A percentile compares a stretch with the other conserved stretches of the same genome.
phyloP scores from a whole-genome alignment of 768 basidiomycete genomes.

The Kwoniella heveanensis region DNA sequence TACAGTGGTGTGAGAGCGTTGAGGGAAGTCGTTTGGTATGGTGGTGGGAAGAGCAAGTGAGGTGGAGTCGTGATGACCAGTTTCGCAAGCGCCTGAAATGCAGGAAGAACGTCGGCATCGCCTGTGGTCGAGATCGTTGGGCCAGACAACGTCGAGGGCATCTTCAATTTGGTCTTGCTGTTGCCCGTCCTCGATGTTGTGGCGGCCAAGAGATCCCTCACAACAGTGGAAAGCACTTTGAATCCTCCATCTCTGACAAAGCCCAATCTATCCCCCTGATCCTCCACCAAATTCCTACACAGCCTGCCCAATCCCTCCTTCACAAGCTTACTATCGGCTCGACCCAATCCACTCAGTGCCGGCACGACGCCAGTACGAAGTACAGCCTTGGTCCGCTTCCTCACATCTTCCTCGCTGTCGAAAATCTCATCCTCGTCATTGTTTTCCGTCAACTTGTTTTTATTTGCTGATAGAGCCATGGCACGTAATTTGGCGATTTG shows the following conservation, averaged over 20 bases:
- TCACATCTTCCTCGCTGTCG: slow-evolving; percentile 71
- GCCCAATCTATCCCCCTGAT: slow-evolving; percentile 72
- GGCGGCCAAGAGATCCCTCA: slow-evolving; percentile 36
- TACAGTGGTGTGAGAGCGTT: slow-evolving; percentile 84
- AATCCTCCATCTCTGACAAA: slow-evolving; percentile 78
- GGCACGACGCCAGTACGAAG: slow-evolving; percentile 68
- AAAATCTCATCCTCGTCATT: slow-evolving; percentile 55
- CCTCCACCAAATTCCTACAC: slow-evolving; percentile 72
- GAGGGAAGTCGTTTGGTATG: slow-evolving; percentile 67
- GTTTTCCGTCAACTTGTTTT: slow-evolving; percentile 12
- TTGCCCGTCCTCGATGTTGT: slow-evolving; percentile 64
- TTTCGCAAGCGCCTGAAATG: slow-evolving; percentile 88
- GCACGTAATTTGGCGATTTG: slow-evolving; percentile 77
- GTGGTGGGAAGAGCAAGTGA: slow-evolving; percentile 84
- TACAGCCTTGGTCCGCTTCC: slow-evolving; percentile 63
- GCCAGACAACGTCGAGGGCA: too few relatives aligned
- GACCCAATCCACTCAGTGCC: slow-evolving; percentile 65
- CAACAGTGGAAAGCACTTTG: slow-evolving; percentile 59
- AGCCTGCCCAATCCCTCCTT: slow-evolving; percentile 65
- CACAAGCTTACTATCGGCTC: slow-evolving; percentile 68
- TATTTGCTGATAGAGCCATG: slow-evolving; percentile 64
- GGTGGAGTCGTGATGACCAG: slow-evolving; percentile 90
- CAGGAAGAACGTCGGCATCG: slow-evolving; percentile 43
- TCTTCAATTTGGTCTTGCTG: slow-evolving; percentile 63
- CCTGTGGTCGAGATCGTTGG: neutral